Conservation (phyloP, 305 asterid genomes). For the Monarda citriodora region DNA sequence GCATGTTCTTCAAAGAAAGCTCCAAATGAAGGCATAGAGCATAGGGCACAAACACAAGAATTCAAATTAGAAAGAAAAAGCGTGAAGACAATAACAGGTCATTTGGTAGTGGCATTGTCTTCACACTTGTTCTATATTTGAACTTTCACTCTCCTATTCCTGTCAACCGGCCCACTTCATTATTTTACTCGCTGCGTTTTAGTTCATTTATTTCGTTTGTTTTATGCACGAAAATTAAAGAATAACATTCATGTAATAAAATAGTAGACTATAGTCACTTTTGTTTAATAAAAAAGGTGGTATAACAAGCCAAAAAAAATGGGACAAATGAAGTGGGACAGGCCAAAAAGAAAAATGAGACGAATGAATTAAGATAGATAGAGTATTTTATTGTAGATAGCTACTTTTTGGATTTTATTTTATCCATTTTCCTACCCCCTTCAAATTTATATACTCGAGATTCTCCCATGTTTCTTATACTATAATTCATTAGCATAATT, state of each 20-base stretch:
- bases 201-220: constrained; percentile 16
- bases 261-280: too few species aligned
- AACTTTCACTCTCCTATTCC: constrained; percentile 6
- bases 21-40: constrained; percentile 4
- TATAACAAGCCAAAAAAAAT: too few species aligned
- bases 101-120: too few species aligned
- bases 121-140: constrained; percentile 15
- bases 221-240: too few species aligned
- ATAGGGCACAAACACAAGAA: constrained; percentile 16
- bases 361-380: too few species aligned
- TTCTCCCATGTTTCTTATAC: neutral
- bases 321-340: too few species aligned
- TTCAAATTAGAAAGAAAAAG: constrained; percentile 16
- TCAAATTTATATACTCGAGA: neutral
- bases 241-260: too few species aligned
- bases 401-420: constrained; percentile 2
- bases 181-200: constrained; percentile 1
- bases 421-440: neutral
- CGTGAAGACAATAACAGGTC: constrained; percentile 24
- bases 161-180: constrained; percentile 29
- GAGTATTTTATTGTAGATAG: neutral
- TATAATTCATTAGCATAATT: neutral
- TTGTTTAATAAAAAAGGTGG: too few species aligned
- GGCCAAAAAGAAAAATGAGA: too few species aligned
- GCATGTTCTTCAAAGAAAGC: constrained; percentile 6